Base-by-base conservation (phyloP, 1,284 basidiomycete genomes). In the Ustilago sp. region DNA sequence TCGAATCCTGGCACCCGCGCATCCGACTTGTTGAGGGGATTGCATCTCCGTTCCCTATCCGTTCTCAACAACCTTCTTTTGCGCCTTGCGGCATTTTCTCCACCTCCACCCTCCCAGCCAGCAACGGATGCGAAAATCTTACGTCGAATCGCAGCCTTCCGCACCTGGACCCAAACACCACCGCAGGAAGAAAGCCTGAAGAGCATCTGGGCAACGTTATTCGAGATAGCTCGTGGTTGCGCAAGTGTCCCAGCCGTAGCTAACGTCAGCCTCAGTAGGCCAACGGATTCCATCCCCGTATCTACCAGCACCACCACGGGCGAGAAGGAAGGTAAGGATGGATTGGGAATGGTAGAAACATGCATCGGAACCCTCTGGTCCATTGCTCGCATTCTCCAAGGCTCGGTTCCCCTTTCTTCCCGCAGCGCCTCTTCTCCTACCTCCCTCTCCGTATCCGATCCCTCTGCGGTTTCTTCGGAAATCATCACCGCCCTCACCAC, bases 41-140 rank as follows among this genome's bases (percentile, higher is more conserved):
- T 83, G 15, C 68, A 77, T 58, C 39, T 61, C 6, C 80, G 82
- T 28, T 79, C 81, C 15, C 66, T 84, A 12, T 78, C 80, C 28
- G 83, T 77, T 11, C 68, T 82, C 53, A 74, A 79, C 63, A 83
- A 84, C 47, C 13, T 78, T 12, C 63, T 83, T 9, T 63, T 81
- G 7, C 72, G 78, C 3, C 60, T 81, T 4, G 77, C 82, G 3
- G 50, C 62, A 11, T 73, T 71, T 48, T 75, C 78, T 2, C 77
- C 80, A 28, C 83, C 80, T 4, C 80, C 82, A 17, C 81, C 82
- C 0, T 81, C 79, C n/a, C 80, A 83, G 58, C 79, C 80, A 35
- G 69, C 74, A 12, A 63, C 62, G 1, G 74, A 79, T 11, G 65
- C 70, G 17, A 73, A 74, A 39, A 32, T 61, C n/a, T 62, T 67